Conservation (phyloP, 495 filamentous ascomycete species). For the Aspergillus haitiensis region DNA sequence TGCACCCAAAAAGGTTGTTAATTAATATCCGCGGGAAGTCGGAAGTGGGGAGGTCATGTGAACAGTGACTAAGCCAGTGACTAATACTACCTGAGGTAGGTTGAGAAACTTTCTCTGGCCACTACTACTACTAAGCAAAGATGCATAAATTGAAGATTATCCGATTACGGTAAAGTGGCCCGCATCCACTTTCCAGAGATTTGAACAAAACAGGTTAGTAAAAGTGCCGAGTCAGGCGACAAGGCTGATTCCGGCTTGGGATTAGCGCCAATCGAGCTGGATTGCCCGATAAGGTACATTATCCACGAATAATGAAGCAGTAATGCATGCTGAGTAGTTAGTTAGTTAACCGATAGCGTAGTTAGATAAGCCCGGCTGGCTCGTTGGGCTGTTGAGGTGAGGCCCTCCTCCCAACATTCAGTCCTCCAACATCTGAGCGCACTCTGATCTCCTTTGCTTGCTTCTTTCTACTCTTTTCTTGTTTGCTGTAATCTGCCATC, state of each 20-base stretch:
- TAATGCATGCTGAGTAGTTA: slow-evolving; percentile 19
- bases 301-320: background rate
- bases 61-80: background rate
- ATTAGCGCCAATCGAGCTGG: slow-evolving; percentile 8
- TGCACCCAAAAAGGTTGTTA: background rate
- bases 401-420: slow-evolving; percentile 20
- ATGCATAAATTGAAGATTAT: slow-evolving; percentile 3
- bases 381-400: slow-evolving; percentile 27
- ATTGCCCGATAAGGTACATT: slow-evolving; percentile 7
- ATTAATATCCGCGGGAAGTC: slow-evolving; percentile 13
- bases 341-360: slow-evolving; percentile 5
- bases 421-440: slow-evolving; percentile 7
- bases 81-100: background rate
- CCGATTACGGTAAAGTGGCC: background rate
- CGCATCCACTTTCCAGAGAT: background rate
- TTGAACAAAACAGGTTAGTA: slow-evolving; percentile 5
- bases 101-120: background rate
- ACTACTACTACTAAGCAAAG: background rate
- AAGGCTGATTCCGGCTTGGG: slow-evolving; percentile 14
- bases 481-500: background rate
- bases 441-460: slow-evolving; percentile 7
- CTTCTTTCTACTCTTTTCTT: background rate
- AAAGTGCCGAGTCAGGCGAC: slow-evolving; percentile 7
- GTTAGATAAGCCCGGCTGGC: slow-evolving; percentile 9
- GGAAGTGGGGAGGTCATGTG: slow-evolving; percentile 22